These are phyloP conservation scores for Xenoacremonium recifei DNA, from an alignment of 2,329 filamentous ascomycete genomes.

Conservation along the genomic window DNA sequence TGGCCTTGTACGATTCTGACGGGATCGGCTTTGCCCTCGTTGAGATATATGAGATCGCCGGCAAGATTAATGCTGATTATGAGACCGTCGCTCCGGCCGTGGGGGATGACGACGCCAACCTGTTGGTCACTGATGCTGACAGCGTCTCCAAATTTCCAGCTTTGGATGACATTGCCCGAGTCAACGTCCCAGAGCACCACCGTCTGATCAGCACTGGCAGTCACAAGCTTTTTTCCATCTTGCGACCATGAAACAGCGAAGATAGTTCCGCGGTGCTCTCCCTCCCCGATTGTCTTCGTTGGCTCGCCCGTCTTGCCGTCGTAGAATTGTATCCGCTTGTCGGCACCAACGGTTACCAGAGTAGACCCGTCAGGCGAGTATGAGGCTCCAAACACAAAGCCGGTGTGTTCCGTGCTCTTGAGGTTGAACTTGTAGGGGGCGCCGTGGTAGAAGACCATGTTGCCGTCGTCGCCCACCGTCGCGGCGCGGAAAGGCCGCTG, in stretches of 20 bases:
- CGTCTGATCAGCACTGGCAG: slow-evolving; percentile 90
- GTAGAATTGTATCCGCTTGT: slow-evolving; percentile 89
- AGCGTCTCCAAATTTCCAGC: slow-evolving; percentile 82
- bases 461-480: slow-evolving; percentile 87
- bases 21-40: slow-evolving; percentile 68
- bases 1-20: slow-evolving; percentile 78
- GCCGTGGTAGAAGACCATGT: slow-evolving; percentile 88
- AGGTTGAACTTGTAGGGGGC: slow-evolving; percentile 94
- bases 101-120: slow-evolving; percentile 89
- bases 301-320: slow-evolving; percentile 93
- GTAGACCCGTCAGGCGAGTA: slow-evolving; percentile 85
- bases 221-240: slow-evolving; percentile 84
- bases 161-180: slow-evolving; percentile 71
- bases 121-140: slow-evolving; percentile 82
- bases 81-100: slow-evolving; percentile 77
- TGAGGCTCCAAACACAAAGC: slow-evolving; percentile 82
- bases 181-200: slow-evolving; percentile 94
- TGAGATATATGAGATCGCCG: slow-evolving; percentile 87
- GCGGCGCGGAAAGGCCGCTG: slow-evolving; percentile 89
- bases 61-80: slow-evolving; percentile 87
- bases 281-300: slow-evolving; percentile 73
- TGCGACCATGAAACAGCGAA: slow-evolving; percentile 88
- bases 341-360: slow-evolving; percentile 88
- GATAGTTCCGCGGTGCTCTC: slow-evolving; percentile 88
- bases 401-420: slow-evolving; percentile 78